Evolutionary conservation across 768 basidiomycete species (phyloP).

Genomic region (Chalciporus pseudorubinellus): DNA sequence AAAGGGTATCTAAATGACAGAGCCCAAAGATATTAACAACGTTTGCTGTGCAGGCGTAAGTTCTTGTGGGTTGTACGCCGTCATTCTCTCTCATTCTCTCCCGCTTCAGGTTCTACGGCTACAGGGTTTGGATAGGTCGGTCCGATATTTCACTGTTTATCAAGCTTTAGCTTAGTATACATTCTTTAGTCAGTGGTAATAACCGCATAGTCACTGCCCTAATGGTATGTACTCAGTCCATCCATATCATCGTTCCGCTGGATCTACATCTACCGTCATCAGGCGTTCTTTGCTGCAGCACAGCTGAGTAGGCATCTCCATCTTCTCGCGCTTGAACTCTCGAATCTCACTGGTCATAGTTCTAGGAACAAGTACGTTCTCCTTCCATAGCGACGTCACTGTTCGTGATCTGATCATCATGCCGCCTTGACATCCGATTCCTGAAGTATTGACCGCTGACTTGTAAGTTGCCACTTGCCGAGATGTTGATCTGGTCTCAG

Average conservation of each 20-base stretch:
- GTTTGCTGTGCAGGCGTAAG: slow-evolving; percentile 3
- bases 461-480: neutral
- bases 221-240: neutral
- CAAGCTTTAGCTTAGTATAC: no score
- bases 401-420: no score
- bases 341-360: neutral
- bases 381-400: no score
- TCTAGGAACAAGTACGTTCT: neutral
- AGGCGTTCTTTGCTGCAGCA: neutral
- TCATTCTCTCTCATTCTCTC: neutral
- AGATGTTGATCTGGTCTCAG: no score
- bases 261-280: neutral
- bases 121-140: slow-evolving; percentile 5
- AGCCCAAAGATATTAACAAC: neutral
- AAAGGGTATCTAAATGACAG: neutral
- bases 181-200: neutral
- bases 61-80: no score
- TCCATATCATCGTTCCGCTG: neutral
- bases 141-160: no score
- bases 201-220: neutral
- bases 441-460: neutral
- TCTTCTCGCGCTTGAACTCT: neutral
- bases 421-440: no score
- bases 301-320: neutral
- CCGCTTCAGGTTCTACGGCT: slow-evolving; percentile 6